Percentiles rank a stretch among this genome's conserved stretches.
These are phyloP conservation scores for Cadophora luteo-olivacea DNA, from an alignment of 2,329 filamentous ascomycete genomes.

Conservation along the genomic window DNA sequence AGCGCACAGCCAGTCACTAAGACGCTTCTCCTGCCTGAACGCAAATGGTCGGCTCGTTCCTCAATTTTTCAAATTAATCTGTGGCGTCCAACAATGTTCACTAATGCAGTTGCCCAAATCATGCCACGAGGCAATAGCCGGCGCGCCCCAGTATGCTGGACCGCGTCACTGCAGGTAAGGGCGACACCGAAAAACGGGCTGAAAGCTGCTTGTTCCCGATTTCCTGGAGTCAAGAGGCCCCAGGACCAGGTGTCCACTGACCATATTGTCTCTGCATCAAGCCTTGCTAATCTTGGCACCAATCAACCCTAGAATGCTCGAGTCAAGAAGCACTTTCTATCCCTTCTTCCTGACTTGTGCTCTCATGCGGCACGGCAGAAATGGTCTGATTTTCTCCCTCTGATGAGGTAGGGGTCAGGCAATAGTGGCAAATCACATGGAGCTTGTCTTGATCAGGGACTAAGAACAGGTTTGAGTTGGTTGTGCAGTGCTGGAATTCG, in stretches of 20 bases:
- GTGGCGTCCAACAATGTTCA: background rate
- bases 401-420: background rate
- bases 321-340: background rate
- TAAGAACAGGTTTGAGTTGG: slow-evolving; percentile 6
- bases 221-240: slow-evolving; percentile 8
- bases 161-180: background rate
- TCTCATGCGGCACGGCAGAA: slow-evolving; percentile 1
- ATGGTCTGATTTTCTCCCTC: background rate
- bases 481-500: background rate
- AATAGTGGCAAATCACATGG: background rate
- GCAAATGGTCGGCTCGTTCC: background rate
- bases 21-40: background rate
- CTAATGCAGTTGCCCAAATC: background rate
- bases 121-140: background rate
- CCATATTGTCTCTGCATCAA: background rate
- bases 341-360: background rate
- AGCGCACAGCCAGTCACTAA: background rate
- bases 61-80: background rate
- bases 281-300: slow-evolving; percentile 2
- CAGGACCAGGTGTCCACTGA: background rate
- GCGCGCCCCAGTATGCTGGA: background rate
- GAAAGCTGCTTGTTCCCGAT: background rate
- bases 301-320: background rate
- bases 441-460: background rate
- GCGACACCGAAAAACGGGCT: background rate